These are phyloP conservation scores for Primulina tabacum DNA, from an alignment of 257 asterid genomes.

Conservation along the genomic window DNA sequence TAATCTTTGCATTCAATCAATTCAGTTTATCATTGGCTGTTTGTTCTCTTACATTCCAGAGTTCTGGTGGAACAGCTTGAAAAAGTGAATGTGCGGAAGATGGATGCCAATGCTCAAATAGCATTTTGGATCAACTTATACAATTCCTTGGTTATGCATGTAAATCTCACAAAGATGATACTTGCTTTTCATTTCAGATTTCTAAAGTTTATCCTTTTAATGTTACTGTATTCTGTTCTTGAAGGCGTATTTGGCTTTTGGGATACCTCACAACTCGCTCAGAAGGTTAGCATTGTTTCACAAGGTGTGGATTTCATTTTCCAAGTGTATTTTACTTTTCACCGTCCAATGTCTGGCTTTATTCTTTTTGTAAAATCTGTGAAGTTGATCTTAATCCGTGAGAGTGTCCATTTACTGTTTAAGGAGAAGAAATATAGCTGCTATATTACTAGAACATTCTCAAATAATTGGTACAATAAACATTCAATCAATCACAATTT, in stretches of 20 bases:
- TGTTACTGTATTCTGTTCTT: slow-evolving; percentile 14
- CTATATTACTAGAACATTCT: background rate
- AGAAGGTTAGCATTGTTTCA: slow-evolving; percentile 67
- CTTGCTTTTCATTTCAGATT: background rate
- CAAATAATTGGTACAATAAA: background rate
- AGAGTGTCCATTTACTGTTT: background rate
- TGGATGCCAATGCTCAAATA: slow-evolving; percentile 43
- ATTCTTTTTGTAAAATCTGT: background rate
- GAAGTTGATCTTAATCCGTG: background rate
- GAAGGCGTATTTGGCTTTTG: slow-evolving; percentile 61
- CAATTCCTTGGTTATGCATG: slow-evolving; percentile 67
- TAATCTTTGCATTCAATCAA: background rate
- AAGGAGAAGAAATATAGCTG: slow-evolving; percentile 1
- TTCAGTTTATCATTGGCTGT: background rate
- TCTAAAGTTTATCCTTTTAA: slow-evolving; percentile 15
- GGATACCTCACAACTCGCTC: slow-evolving; percentile 62
- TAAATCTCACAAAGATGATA: slow-evolving; percentile 24
- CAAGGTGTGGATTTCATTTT: slow-evolving; percentile 46
- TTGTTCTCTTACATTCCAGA: slow-evolving; percentile 30
- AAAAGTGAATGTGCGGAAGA: slow-evolving; percentile 39
- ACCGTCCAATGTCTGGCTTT: background rate
- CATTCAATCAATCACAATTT: background rate
- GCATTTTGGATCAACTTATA: slow-evolving; percentile 71
- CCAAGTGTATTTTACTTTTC: background rate
- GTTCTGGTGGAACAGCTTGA: slow-evolving; percentile 61